phyloP scores from a whole-genome alignment of 768 basidiomycete genomes.

The Lactifluus pinguis region DNA sequence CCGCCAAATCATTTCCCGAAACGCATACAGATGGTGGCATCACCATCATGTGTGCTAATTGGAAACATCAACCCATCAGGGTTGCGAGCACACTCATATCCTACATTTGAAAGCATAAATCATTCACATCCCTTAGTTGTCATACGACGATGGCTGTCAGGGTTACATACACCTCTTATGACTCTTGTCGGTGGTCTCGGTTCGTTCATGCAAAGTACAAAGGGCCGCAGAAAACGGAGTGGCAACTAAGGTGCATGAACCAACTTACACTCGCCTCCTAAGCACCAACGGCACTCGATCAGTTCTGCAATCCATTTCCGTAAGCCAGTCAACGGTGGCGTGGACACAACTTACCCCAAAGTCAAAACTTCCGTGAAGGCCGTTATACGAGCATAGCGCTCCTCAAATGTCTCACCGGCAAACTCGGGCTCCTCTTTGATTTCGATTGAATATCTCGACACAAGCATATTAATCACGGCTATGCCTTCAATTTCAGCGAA shows the following conservation, averaged over 20 bases:
- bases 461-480: constrained; percentile 37
- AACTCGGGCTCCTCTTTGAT: constrained; percentile 43
- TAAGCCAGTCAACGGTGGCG: too few species aligned
- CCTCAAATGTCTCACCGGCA: constrained; percentile 35
- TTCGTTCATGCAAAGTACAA: too few species aligned
- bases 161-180: constrained; percentile 9
- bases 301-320: constrained; percentile 12
- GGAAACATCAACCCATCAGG: not conserved
- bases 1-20: too few species aligned
- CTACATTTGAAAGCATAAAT: too few species aligned
- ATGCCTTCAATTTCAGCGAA: constrained; percentile 44
- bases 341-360: not conserved
- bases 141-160: too few species aligned
- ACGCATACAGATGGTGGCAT: too few species aligned
- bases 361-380: not conserved
- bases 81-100: too few species aligned
- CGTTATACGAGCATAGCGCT: constrained; percentile 26
- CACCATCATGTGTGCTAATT: too few species aligned
- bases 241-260: constrained; percentile 18
- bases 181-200: too few species aligned
- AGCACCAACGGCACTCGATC: constrained; percentile 18
- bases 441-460: constrained; percentile 37
- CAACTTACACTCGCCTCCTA: constrained; percentile 7
- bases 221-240: constrained; percentile 19
- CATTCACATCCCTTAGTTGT: too few species aligned